phyloP scores from a whole-genome alignment of 768 basidiomycete genomes.

The Boletus huronensis region DNA sequence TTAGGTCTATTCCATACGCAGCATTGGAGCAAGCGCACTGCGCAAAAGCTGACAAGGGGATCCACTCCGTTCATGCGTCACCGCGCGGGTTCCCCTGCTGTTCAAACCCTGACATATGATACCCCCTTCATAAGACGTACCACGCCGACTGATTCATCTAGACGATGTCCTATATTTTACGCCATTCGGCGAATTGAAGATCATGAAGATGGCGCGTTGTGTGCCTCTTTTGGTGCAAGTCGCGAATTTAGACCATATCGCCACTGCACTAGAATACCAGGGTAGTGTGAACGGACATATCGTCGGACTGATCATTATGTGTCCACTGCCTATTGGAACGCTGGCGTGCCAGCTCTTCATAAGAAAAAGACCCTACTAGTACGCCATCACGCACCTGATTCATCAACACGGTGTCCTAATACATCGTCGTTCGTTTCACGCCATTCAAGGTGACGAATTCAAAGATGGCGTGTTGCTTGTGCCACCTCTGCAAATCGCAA shows the following conservation, averaged over 20 bases:
- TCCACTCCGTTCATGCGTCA: neutral
- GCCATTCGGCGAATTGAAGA: neutral
- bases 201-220: neutral
- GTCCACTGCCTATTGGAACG: neutral
- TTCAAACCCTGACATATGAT: neutral
- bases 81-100: neutral
- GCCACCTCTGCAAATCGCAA: neutral
- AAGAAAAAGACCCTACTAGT: neutral
- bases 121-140: conserved; percentile 1
- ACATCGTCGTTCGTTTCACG: neutral
- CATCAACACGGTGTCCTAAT: neutral
- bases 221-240: neutral
- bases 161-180: neutral
- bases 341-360: neutral
- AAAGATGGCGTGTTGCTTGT: neutral
- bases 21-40: neutral
- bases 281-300: neutral
- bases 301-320: neutral
- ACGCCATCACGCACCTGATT: neutral
- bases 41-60: conserved; percentile 2
- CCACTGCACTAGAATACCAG: neutral
- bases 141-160: neutral
- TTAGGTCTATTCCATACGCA: neutral
- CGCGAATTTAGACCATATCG: neutral
- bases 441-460: neutral